Base-by-base conservation (phyloP, 306 rosid genomes). In the Biancaea sappan region DNA sequence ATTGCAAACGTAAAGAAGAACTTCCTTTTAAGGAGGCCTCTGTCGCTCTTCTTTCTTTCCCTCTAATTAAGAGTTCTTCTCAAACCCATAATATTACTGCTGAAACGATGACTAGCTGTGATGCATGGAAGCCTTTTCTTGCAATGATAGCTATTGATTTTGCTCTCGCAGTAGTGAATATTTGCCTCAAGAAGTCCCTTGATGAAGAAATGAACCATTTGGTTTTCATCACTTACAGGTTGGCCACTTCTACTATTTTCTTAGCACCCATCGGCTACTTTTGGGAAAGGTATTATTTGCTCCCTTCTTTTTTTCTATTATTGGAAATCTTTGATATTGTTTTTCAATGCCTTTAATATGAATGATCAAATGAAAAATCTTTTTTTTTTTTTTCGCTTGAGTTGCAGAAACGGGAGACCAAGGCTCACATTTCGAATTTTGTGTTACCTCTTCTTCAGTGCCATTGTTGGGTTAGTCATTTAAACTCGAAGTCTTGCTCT, bases 121-220 rank as follows among this genome's bases (percentile, higher is more conserved):
- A 86, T 0, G 96, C 85, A 80, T 93, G 89, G 96, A 93, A 88
- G 75, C 97, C 98, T 26, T 91, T 93, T 74, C 79, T 89, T 43
- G 86, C 41, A 67, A 93, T 93, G 98, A 50, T 93, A 61, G 94
- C 88, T 47, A 82, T 91, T 67, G 93, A 89, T 84, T 73, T 91
- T 63, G 75, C 84, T 66, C 85, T 93, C n/a, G 92, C 98, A 2
- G 32, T 72, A 12, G 90, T 88, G 84, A 93, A 93, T 86, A 85
- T 91, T 85, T 92, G 89, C 64, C 97, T 93, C 57, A 92, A 89
- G 94, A 84, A 90, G 80, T 87, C 87, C 76, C 93, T 93, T 76
- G 86, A 91, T 16, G 86, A 87, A 72, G 98, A 92, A 74, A 86
- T 91, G 85, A 87, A 89, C 86, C 97, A 85, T 84, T 85, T 93